A percentile compares a stretch with the other conserved stretches of the same genome.
phyloP scores from a whole-genome alignment of 1,139 yeast genomes.

The Pichia sp. region DNA sequence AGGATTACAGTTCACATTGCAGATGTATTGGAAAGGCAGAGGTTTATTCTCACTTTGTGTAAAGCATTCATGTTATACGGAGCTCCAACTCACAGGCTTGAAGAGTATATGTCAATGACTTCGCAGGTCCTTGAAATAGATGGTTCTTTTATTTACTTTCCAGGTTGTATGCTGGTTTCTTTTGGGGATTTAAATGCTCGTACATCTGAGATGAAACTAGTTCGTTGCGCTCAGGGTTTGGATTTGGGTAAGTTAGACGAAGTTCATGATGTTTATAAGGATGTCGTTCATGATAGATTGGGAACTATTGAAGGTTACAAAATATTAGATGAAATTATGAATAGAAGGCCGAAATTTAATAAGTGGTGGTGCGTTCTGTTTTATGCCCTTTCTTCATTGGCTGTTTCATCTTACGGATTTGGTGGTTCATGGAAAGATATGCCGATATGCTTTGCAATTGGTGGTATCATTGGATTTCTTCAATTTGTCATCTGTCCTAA shows the following conservation, averaged over 20 bases:
- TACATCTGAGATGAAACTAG: slow-evolving; percentile 87
- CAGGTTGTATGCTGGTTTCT: slow-evolving; percentile 90
- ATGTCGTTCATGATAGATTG: slow-evolving; percentile 77
- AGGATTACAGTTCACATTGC: slow-evolving; percentile 88
- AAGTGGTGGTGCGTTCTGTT: slow-evolving; percentile 73
- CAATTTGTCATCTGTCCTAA: slow-evolving; percentile 80
- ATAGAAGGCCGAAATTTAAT: slow-evolving; percentile 55
- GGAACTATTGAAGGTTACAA: slow-evolving; percentile 82
- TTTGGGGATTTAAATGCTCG: slow-evolving; percentile 91
- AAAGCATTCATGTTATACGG: slow-evolving; percentile 87
- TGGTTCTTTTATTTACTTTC: slow-evolving; percentile 83
- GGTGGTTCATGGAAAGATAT: slow-evolving; percentile 87
- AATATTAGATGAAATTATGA: slow-evolving; percentile 59
- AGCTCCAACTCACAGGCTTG: slow-evolving; percentile 90
- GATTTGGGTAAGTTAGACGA: slow-evolving; percentile 74
- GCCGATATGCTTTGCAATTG: slow-evolving; percentile 76
- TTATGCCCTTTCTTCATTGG: slow-evolving; percentile 73
- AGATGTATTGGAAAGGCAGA: slow-evolving; percentile 75
- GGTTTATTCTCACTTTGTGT: slow-evolving; percentile 77
- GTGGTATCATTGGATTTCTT: slow-evolving; percentile 71
- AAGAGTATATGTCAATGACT: slow-evolving; percentile 87
- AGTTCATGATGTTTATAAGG: slow-evolving; percentile 76
- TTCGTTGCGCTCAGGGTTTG: slow-evolving; percentile 78
- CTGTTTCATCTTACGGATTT: slow-evolving; percentile 83
- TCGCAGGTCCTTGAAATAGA: slow-evolving; percentile 84